Evolutionary conservation across 306 rosid genomes (phyloP), one percentile per base, ranked within the genome.

Genomic region (Dalbergia oliveri): DNA sequence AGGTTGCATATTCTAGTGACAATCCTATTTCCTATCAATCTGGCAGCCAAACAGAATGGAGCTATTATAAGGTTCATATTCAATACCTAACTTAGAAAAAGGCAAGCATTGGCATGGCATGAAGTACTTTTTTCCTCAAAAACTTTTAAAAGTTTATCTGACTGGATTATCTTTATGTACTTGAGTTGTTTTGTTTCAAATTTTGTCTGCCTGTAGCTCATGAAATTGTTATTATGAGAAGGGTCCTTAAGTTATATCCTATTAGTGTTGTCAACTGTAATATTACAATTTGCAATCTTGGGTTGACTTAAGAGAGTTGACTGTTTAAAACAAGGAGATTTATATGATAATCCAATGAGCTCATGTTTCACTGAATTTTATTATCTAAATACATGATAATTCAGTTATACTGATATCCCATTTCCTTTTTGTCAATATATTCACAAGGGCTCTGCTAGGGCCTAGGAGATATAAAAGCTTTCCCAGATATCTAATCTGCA

Each of bases 1-100:
- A 95, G 88, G 78, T 95, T 89, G 98, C 97, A 6, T 95, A 89
- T 74, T 87, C 94, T 67, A 95, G 99, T 39, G 98, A 95, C 83
- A 88, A 76, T 80, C 99, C 98, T 76, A 92, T 95, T 76, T 91
- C 99, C 18, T 95, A 90, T 83, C 83, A 72, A 83, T 16, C 72
- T 39, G 89, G 76, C 19, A 69, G 84, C 23, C 69, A 65, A 82
- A 89, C 89, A 5, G 96, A 95, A 86, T 95, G 99, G 98, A 95
- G 94, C 89, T 91, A 95, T 93, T 95, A 95, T 64, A 93, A 95
- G 98, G 99, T 95, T 78, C 66, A 80, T 62, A 59, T 77, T 51
- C 72, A 51, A 11, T 73, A 72, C 53, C 47, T 72, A 66, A 49
- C 65, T 6, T 7, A 47, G 68, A 12, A 62, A 35, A 72, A 8